These are phyloP conservation scores for Prunus mume DNA, from an alignment of 306 rosid genomes.

Conservation along the genomic window DNA sequence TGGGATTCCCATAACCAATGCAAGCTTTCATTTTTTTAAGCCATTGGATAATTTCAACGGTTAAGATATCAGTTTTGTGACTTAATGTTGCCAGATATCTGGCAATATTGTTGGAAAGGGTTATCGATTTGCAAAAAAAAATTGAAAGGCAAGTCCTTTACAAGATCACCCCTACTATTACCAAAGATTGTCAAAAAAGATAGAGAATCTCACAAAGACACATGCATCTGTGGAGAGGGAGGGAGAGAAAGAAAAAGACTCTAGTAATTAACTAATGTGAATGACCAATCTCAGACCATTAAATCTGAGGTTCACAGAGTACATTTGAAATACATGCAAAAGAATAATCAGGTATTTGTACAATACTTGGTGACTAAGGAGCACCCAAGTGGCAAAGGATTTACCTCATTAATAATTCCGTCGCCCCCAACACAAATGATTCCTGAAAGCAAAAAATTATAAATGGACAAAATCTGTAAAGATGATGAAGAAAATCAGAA, in stretches of 20 bases:
- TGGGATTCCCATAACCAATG: background rate
- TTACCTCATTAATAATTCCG: constrained; percentile 98
- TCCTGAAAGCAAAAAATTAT: constrained; percentile 51
- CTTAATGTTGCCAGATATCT: background rate
- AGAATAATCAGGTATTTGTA: constrained; percentile 2
- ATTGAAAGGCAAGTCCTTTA: no score
- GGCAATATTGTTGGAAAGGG: no score
- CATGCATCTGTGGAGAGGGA: no score
- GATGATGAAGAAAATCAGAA: constrained; percentile 24
- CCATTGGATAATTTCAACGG: background rate
- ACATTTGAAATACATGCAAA: background rate
- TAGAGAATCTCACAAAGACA: background rate
- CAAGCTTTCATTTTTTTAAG: background rate
- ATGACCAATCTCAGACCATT: background rate
- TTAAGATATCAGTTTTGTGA: background rate
- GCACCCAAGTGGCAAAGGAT: constrained; percentile 26
- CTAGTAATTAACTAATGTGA: background rate
- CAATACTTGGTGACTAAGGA: constrained; percentile 11
- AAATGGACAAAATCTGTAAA: constrained; percentile 7
- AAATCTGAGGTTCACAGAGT: background rate
- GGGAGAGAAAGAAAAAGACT: background rate
- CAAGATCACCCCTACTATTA: no score
- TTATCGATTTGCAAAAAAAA: no score
- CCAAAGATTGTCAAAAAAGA: no score
- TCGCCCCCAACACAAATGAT: constrained; percentile 98